Percentiles rank a stretch among this genome's conserved stretches.
Conservation (phyloP, 2,329 filamentous ascomycete genomes). For the Calonectria hawksworthii region DNA sequence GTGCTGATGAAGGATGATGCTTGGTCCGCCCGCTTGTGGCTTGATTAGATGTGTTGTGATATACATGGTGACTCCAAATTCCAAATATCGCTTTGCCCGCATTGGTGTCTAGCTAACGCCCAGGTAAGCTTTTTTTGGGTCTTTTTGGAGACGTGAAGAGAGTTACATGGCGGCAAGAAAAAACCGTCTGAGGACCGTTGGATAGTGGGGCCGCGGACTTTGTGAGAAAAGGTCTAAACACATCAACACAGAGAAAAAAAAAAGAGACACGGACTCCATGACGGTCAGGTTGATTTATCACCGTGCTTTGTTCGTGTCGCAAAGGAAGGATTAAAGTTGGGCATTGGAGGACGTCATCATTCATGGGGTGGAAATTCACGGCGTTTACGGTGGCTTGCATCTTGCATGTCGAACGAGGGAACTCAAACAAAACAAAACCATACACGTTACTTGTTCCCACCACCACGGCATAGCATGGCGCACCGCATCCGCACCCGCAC, state of each 20-base stretch:
- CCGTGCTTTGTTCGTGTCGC: background rate
- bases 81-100: background rate
- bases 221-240: background rate
- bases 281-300: slow-evolving; percentile 4
- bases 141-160: background rate
- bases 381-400: background rate
- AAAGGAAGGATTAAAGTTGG: background rate
- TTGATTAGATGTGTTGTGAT: background rate
- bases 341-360: slow-evolving; percentile 9
- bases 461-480: background rate
- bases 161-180: background rate
- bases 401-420: background rate
- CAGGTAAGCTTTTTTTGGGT: background rate
- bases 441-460: slow-evolving; percentile 1
- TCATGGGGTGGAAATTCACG: background rate
- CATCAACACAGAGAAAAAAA: too few species aligned
- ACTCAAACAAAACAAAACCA: slow-evolving; percentile 19
- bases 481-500: background rate
- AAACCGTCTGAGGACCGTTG: background rate
- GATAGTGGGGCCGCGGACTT: background rate
- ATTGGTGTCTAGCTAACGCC: background rate
- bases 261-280: background rate
- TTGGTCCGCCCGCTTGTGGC: background rate
- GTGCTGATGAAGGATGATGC: slow-evolving; percentile 15
- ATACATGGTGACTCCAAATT: slow-evolving; percentile 3